Conservation (phyloP, 345 rosid genomes). For the Orychophragmus violaceus region DNA sequence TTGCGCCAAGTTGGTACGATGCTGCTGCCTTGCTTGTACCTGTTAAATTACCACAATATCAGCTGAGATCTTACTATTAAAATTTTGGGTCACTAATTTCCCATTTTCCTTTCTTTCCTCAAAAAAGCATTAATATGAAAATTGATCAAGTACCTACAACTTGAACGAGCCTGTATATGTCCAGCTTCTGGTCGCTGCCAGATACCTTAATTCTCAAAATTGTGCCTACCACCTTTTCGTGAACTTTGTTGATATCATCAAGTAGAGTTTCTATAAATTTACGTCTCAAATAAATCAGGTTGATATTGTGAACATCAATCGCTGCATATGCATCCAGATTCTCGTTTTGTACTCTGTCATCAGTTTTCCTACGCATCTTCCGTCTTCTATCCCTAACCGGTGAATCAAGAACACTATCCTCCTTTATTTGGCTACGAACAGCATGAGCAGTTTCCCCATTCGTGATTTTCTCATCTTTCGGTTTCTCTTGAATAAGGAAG, state of each 20-base stretch:
- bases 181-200: slow-evolving; percentile 63
- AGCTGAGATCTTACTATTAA: slow-evolving; percentile 7
- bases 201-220: slow-evolving; percentile 71
- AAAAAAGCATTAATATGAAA: slow-evolving; percentile 16
- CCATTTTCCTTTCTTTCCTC: not conserved
- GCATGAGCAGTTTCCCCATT: slow-evolving; percentile 33
- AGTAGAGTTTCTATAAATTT: slow-evolving; percentile 58
- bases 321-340: slow-evolving; percentile 64
- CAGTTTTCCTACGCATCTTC: slow-evolving; percentile 43
- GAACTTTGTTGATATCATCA: slow-evolving; percentile 57
- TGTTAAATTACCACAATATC: slow-evolving; percentile 29
- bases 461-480: slow-evolving; percentile 25
- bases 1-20: slow-evolving; percentile 60
- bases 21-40: slow-evolving; percentile 58
- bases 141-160: slow-evolving; percentile 60
- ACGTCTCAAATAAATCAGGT: slow-evolving; percentile 66
- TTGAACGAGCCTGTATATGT: slow-evolving; percentile 76
- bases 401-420: slow-evolving; percentile 30
- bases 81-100: not conserved
- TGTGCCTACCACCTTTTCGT: slow-evolving; percentile 77
- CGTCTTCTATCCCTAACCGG: slow-evolving; percentile 42
- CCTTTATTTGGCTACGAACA: slow-evolving; percentile 32
- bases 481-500: slow-evolving; percentile 49
- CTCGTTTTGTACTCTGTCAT: slow-evolving; percentile 39
- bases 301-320: slow-evolving; percentile 75